These are phyloP conservation scores for Cystobasidium tubakii DNA, from an alignment of 768 basidiomycete species.

Conservation along the genomic window DNA sequence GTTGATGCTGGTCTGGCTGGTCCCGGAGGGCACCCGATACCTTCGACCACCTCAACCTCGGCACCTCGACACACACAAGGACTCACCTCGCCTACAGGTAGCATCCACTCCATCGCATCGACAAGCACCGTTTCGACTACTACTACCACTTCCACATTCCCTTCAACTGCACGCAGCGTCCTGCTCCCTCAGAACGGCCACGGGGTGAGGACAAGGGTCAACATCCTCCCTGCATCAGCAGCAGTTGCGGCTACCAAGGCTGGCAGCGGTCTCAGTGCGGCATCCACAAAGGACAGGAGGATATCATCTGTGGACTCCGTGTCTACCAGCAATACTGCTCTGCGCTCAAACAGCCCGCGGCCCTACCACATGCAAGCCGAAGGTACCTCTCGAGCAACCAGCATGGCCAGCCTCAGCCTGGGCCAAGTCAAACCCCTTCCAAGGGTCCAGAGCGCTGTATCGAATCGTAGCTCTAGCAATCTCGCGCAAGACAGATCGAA, in stretches of 20 bases:
- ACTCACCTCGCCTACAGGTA: not conserved
- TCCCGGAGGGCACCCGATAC: not conserved
- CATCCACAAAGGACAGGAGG: not conserved
- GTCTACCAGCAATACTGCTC: not conserved
- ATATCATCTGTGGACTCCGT: not conserved
- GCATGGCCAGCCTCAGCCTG: not conserved
- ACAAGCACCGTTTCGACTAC: not conserved
- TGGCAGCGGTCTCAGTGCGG: not conserved
- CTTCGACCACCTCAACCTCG: not conserved
- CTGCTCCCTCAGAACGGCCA: conserved; percentile 23
- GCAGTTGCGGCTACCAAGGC: not conserved
- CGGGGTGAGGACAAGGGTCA: conserved; percentile 27
- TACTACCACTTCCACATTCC: not conserved
- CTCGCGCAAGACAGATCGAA: not conserved
- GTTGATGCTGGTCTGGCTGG: not conserved
- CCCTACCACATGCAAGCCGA: not conserved
- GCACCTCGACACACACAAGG: not conserved
- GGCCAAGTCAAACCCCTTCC: not conserved
- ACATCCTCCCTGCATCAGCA: conserved; percentile 13
- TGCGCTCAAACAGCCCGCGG: not conserved
- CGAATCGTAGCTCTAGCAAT: not conserved
- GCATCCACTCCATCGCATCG: not conserved
- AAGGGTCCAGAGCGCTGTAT: not conserved
- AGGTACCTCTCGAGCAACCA: not conserved
- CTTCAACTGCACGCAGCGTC: not conserved